Evolutionary conservation across 306 rosid species (phyloP), one percentile per base, ranked within the genome.

Genomic region (Medicago lupulina): DNA sequence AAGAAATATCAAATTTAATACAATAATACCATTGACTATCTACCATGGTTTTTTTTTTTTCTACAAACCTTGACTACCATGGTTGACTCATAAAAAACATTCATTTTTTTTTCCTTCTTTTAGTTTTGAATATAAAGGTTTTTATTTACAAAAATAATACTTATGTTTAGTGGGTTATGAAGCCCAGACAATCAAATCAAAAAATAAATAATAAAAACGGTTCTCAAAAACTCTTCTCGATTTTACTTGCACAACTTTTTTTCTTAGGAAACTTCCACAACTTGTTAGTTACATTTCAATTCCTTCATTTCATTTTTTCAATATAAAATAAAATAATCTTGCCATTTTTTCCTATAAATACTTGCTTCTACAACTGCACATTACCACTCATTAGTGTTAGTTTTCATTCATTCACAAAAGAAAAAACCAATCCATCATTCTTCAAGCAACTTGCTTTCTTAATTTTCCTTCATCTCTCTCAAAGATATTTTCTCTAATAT

Each of bases 401-500:
- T 14, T 61, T 1, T 6, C 28, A 12, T 34, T 25, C 65, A 59
- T 18, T 55, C 61, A 55, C 61, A 55, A 61, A 61, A 31, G n/a
- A 8, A 61, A 1, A 61, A 61, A 61, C 67, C 44, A 61, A 31
- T 61, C 31, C 43, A 31, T 15, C 43, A 31, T 15, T 61, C 67
- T 60, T 28, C 18, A 23, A 17, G 9, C 12, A 54, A 53, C 19
- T 6, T n/a, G 6, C 58, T 53, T 53, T 59, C 40, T 10, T 13
- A 23, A 10, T 18, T 28, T 7, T 28, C 31, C 40, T 28, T 28
- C 39, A 11, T 11, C n/a, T 59, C n/a, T 10, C 25, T 36, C 25
- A 60, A 60, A n/a, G 66, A 60, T 60, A 60, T 60, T 60, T 60
- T 60, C 66, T 60, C 40, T 60, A 60, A 60, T 31, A 60, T 60